Evolutionary conservation across 331 rosid genomes (phyloP).

Genomic region (Ulmus americana): DNA sequence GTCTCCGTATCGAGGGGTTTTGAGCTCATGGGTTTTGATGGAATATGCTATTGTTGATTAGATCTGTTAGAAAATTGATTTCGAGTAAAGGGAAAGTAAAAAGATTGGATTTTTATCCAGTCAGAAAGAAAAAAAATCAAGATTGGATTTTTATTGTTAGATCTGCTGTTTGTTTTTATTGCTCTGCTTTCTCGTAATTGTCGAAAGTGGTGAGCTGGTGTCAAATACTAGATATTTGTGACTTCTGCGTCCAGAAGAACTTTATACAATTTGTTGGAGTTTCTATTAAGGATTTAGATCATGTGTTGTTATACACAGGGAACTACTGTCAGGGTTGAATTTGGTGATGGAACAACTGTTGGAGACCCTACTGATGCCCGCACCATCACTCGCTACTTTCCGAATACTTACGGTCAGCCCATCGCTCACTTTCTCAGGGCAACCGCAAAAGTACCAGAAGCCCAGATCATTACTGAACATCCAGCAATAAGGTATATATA

Average conservation of each 20-base stretch:
- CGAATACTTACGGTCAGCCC: slow-evolving; percentile 76
- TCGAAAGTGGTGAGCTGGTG: too few species aligned
- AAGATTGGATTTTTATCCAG: too few species aligned
- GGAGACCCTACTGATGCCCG: slow-evolving; percentile 67
- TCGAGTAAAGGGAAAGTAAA: too few species aligned
- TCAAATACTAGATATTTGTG: too few species aligned
- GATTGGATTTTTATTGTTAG: not conserved
- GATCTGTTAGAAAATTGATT: not conserved
- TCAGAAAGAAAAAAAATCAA: not conserved
- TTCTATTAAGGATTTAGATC: not conserved
- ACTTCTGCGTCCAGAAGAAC: too few species aligned
- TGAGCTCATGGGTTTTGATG: not conserved
- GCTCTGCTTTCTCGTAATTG: too few species aligned
- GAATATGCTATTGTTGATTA: not conserved
- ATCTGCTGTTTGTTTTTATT: too few species aligned
- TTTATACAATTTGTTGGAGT: too few species aligned
- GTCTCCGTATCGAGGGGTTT: not conserved
- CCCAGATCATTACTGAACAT: slow-evolving; percentile 79
- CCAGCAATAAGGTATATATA: slow-evolving; percentile 53
- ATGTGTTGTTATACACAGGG: slow-evolving; percentile 45
- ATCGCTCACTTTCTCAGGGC: slow-evolving; percentile 98
- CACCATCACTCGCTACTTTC: slow-evolving; percentile 57
- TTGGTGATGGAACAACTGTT: slow-evolving; percentile 77
- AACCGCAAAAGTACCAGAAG: slow-evolving; percentile 81
- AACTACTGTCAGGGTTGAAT: slow-evolving; percentile 87